Evolutionary conservation across 257 asterid genomes (phyloP).

Genomic region (Echites panduratus): DNA sequence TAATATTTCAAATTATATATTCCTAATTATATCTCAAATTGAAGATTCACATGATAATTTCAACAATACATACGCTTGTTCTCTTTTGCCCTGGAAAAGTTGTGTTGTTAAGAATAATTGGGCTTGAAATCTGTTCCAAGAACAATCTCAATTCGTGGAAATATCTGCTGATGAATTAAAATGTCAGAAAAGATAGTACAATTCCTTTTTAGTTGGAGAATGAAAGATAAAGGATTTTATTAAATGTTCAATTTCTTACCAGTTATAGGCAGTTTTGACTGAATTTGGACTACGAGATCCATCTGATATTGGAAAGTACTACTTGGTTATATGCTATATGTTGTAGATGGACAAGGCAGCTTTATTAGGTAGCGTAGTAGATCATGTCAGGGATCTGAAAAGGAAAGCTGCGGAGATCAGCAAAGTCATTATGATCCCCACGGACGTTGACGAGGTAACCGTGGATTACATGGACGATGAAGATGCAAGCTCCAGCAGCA

Average conservation of each 20-base stretch:
- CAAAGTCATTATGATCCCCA: constrained; percentile 46
- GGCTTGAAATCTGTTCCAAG: neutral
- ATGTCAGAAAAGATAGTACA: neutral
- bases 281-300: neutral
- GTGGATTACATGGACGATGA: constrained; percentile 26
- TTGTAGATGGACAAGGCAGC: constrained; percentile 95
- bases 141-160: neutral
- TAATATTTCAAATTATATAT: too few relatives aligned
- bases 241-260: neutral
- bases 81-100: neutral
- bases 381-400: constrained; percentile 62
- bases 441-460: constrained; percentile 55
- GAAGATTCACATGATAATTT: neutral
- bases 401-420: constrained; percentile 43
- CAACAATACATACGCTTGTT: too few relatives aligned
- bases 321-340: neutral
- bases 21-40: too few relatives aligned
- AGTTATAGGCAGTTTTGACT: neutral
- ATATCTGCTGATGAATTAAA: neutral
- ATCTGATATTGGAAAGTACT: neutral
- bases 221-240: neutral
- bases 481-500: neutral
- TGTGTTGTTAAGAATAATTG: neutral
- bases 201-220: neutral
- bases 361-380: constrained; percentile 67